Conservation (phyloP, 768 basidiomycete genomes). For the Calocybe gangraenosa region DNA sequence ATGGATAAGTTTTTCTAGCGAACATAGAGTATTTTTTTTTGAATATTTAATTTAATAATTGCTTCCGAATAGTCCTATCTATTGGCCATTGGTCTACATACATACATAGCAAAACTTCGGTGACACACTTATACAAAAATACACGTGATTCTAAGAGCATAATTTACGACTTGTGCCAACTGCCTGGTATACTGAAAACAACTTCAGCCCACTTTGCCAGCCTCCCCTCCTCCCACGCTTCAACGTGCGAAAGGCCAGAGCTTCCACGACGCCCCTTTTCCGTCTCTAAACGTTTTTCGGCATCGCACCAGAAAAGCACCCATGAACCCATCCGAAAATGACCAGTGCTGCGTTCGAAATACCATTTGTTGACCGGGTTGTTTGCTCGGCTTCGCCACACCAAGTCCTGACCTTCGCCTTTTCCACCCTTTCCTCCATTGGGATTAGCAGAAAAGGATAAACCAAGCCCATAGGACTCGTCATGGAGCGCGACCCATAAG, state of each 20-base stretch:
- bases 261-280: conserved; percentile 63
- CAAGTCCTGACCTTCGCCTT: conserved; percentile 87
- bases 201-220: conserved; percentile 65
- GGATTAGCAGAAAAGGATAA: conserved; percentile 92
- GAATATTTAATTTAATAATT: too few species aligned
- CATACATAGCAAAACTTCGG: background rate
- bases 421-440: conserved; percentile 87
- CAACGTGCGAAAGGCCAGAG: conserved; percentile 66
- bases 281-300: conserved; percentile 76
- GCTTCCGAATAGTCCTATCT: conserved; percentile 27
- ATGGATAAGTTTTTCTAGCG: conserved; percentile 64
- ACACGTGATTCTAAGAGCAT: background rate
- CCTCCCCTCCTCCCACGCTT: conserved; percentile 73
- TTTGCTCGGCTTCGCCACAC: conserved; percentile 93
- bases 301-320: conserved; percentile 99
- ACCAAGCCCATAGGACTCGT: conserved; percentile 96
- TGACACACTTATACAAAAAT: background rate
- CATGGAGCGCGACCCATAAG: conserved; percentile 96
- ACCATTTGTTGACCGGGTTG: conserved; percentile 99
- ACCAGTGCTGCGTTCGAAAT: conserved; percentile 93
- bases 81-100: too few species aligned
- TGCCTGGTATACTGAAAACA: conserved; percentile 69
- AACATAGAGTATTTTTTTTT: conserved; percentile 30
- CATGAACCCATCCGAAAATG: conserved; percentile 83
- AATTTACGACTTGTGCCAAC: conserved; percentile 51